These are phyloP conservation scores for Fusarium transvaalense DNA, from an alignment of 2,329 filamentous ascomycete species.

Conservation along the genomic window DNA sequence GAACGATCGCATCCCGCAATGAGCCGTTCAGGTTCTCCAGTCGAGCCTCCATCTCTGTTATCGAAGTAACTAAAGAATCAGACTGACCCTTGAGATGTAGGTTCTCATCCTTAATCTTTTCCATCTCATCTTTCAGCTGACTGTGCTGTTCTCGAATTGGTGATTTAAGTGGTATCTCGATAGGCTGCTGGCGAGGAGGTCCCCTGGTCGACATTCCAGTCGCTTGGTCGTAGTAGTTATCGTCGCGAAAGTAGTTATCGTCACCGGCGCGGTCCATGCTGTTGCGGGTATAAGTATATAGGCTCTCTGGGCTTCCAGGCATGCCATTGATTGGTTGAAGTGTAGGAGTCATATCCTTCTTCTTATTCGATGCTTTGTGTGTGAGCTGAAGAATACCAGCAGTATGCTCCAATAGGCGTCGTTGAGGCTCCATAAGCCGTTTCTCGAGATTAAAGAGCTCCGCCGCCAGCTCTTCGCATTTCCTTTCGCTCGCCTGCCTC, in stretches of 20 bases:
- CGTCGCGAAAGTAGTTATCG: constrained; percentile 79
- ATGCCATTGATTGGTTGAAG: constrained; percentile 66
- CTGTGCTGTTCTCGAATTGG: constrained; percentile 66
- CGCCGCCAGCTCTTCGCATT: constrained; percentile 85
- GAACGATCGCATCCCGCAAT: constrained; percentile 75
- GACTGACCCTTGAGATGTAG: constrained; percentile 53
- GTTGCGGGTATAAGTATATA: constrained; percentile 75
- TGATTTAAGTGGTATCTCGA: constrained; percentile 71
- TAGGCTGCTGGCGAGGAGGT: constrained; percentile 56
- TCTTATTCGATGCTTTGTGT: constrained; percentile 77
- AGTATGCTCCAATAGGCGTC: constrained; percentile 86
- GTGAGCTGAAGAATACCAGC: constrained; percentile 92
- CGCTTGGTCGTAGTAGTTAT: constrained; percentile 76
- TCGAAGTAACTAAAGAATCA: constrained; percentile 57
- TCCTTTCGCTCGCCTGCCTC: constrained; percentile 77
- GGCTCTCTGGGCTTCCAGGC: constrained; percentile 81
- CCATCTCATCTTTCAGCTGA: constrained; percentile 62
- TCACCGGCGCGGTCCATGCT: constrained; percentile 68
- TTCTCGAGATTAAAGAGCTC: constrained; percentile 86
- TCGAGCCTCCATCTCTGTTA: constrained; percentile 73
- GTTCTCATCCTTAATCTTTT: constrained; percentile 62
- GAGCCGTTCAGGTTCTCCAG: constrained; percentile 76
- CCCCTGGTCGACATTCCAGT: constrained; percentile 58
- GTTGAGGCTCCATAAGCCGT: constrained; percentile 78
- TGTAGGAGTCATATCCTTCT: constrained; percentile 59